These are phyloP conservation scores for Fusarium sp. DNA, from an alignment of 2,329 filamentous ascomycete species.

Conservation along the genomic window DNA sequence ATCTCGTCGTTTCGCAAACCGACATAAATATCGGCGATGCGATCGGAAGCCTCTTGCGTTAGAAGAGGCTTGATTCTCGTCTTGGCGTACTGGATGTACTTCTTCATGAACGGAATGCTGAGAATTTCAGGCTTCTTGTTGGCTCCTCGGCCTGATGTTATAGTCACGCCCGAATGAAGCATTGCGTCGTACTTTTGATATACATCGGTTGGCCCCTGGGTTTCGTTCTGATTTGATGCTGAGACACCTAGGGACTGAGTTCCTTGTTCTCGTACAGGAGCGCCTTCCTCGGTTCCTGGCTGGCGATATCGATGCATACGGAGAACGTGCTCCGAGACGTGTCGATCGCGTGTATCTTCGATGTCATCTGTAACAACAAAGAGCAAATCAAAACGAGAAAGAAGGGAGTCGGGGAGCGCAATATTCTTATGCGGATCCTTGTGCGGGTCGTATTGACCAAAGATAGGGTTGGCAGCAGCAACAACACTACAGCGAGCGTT, in stretches of 20 bases:
- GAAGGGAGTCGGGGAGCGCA: conserved; percentile 91
- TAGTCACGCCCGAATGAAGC: conserved; percentile 90
- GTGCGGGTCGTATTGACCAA: conserved; percentile 97
- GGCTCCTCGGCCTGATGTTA: conserved; percentile 78
- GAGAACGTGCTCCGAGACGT: conserved; percentile 94
- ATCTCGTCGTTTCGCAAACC: conserved; percentile 95
- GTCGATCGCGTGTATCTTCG: conserved; percentile 89
- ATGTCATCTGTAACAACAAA: conserved; percentile 99
- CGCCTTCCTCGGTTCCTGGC: conserved; percentile 92
- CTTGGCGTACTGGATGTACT: conserved; percentile 99
- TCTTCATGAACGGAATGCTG: conserved; percentile 98
- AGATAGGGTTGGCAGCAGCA: conserved; percentile 96
- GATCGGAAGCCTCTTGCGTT: conserved; percentile 90
- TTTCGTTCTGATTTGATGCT: conserved; percentile 78
- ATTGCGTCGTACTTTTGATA: conserved; percentile 97
- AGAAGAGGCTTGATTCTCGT: conserved; percentile 88
- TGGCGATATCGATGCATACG: conserved; percentile 97
- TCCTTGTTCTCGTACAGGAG: conserved; percentile 89
- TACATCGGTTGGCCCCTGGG: conserved; percentile 84
- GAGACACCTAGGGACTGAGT: conserved; percentile 90
- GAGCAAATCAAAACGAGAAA: conserved; percentile 97
- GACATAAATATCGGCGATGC: conserved; percentile 92
- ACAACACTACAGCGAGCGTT: conserved; percentile 98
- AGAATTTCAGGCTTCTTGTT: conserved; percentile 87
- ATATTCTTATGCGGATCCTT: conserved; percentile 99